Conservation (phyloP, 164 flowering plant genomes). For the Cinnamomum micranthum region DNA sequence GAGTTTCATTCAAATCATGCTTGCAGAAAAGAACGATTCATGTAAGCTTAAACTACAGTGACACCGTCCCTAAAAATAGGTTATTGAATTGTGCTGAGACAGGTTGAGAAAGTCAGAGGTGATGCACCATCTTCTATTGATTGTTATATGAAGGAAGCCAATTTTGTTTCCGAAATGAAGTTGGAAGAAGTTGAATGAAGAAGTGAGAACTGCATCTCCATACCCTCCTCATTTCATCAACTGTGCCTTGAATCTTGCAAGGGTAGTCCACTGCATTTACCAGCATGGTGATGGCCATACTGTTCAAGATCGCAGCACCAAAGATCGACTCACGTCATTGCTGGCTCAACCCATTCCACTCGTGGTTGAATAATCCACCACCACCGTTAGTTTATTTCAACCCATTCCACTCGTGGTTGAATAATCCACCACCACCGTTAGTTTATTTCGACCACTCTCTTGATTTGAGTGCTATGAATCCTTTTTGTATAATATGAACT, state of each 20-base stretch:
- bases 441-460: too few relatives aligned
- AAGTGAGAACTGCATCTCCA: neutral
- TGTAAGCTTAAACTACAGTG: too few relatives aligned
- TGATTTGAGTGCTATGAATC: too few relatives aligned
- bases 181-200: constrained; percentile 22
- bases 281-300: constrained; percentile 22
- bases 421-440: too few relatives aligned
- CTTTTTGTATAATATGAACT: too few relatives aligned
- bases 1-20: neutral
- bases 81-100: neutral
- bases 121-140: constrained; percentile 16
- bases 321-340: neutral
- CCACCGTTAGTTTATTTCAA: too few relatives aligned
- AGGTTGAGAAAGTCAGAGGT: constrained; percentile 18
- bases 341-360: neutral
- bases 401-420: neutral
- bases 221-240: neutral
- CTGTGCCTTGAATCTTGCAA: constrained; percentile 6
- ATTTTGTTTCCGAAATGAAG: constrained; percentile 6
- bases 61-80: too few relatives aligned
- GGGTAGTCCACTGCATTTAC: constrained; percentile 7
- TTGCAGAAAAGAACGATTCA: too few relatives aligned
- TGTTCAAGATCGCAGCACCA: neutral
- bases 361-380: too few relatives aligned
- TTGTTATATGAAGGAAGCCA: constrained; percentile 16